Evolutionary conservation across 2,329 filamentous ascomycete genomes (phyloP).

Genomic region (Zalaria obscura): DNA sequence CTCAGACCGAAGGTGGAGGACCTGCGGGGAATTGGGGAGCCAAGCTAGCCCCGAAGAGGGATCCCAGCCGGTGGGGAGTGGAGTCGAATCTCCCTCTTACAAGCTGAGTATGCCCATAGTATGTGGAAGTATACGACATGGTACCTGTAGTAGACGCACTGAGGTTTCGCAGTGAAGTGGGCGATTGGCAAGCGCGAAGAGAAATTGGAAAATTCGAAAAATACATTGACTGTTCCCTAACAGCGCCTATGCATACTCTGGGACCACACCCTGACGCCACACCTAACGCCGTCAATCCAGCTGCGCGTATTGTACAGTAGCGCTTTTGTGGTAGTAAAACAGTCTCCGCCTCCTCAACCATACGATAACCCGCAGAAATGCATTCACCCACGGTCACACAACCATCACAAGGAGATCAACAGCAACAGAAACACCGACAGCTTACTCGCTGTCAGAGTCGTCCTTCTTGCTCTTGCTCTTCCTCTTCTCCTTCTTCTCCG

Average conservation of each 20-base stretch:
- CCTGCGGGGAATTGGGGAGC: too few relatives aligned
- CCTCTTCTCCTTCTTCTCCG: slow-evolving; percentile 65
- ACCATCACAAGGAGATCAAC: background rate
- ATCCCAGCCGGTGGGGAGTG: too few relatives aligned
- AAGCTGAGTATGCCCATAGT: too few relatives aligned
- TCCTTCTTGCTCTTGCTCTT: slow-evolving; percentile 35
- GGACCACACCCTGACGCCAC: background rate
- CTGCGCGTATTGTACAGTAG: background rate
- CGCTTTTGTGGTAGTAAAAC: background rate
- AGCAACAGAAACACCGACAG: background rate
- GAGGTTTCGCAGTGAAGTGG: too few relatives aligned
- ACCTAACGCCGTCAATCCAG: background rate
- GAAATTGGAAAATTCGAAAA: background rate
- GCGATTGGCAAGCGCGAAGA: background rate
- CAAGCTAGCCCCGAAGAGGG: too few relatives aligned
- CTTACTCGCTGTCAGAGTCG: slow-evolving; percentile 25
- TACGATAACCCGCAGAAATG: background rate
- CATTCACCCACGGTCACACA: background rate
- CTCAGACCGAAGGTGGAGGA: too few relatives aligned
- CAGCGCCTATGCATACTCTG: too few relatives aligned
- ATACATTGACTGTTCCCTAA: background rate
- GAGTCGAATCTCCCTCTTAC: too few relatives aligned
- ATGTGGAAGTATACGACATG: too few relatives aligned
- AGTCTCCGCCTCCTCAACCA: background rate
- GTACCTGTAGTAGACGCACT: too few relatives aligned